Percentiles rank a stretch among this genome's conserved stretches.
phyloP scores from a whole-genome alignment of 129 eudicot species.

The Calendula officinalis region DNA sequence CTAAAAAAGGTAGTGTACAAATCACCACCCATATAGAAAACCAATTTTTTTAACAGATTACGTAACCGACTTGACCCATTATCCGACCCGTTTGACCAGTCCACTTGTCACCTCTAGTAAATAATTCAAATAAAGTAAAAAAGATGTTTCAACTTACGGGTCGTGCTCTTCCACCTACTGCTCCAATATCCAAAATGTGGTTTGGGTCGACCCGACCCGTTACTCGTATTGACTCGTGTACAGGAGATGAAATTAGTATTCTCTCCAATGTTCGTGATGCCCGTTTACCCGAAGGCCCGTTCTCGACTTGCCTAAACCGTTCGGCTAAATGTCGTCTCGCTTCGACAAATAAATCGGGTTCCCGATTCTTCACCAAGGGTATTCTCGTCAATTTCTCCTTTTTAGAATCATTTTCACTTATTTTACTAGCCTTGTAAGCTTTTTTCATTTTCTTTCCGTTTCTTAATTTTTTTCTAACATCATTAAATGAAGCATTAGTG shows the following conservation, averaged over 20 bases:
- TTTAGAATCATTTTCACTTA: background rate
- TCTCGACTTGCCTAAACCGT: constrained; percentile 42
- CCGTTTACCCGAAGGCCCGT: constrained; percentile 18
- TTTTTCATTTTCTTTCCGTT: constrained; percentile 22
- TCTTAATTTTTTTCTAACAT: constrained; percentile 13
- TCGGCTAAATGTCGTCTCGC: constrained; percentile 65
- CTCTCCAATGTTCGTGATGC: constrained; percentile 44
- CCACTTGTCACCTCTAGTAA: background rate
- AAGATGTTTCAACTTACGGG: constrained; percentile 11
- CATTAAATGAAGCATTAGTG: constrained; percentile 24
- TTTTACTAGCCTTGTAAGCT: constrained; percentile 20
- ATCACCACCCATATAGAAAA: too few relatives aligned
- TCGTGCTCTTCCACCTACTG: constrained; percentile 1
- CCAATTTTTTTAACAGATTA: background rate
- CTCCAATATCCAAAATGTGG: constrained; percentile 10
- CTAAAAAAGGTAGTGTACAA: too few relatives aligned
- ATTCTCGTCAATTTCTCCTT: too few relatives aligned
- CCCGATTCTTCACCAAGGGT: constrained; percentile 26
- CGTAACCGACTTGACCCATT: background rate
- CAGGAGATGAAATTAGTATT: constrained; percentile 44
- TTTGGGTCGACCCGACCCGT: constrained; percentile 4
- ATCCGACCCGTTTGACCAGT: background rate
- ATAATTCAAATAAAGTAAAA: background rate
- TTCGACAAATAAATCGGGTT: constrained; percentile 48
- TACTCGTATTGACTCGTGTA: constrained; percentile 36